Evolutionary conservation across 148 eudicot species (phyloP).

Genomic region (Fagopyrum tataricum): DNA sequence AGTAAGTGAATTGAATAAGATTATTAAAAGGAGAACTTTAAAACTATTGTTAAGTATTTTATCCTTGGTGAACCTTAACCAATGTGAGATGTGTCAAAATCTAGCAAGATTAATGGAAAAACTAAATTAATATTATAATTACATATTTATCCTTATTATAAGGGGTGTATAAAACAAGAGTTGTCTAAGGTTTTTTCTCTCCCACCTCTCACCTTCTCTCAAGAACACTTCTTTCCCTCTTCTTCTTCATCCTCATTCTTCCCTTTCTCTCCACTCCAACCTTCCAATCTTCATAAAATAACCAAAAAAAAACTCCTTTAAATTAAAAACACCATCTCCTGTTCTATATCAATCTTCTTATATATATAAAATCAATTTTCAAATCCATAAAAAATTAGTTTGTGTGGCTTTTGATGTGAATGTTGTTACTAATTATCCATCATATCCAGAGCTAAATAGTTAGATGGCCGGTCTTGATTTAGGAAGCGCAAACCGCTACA

Average conservation of each 20-base stretch:
- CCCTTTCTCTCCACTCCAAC: conserved; percentile 26
- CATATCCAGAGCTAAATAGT: background rate
- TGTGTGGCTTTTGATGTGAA: conserved; percentile 28
- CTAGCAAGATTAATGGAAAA: too few species aligned
- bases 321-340: background rate
- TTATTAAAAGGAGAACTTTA: too few species aligned
- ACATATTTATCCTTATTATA: conserved; percentile 14
- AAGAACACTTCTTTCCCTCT: conserved; percentile 2
- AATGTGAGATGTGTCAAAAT: too few species aligned
- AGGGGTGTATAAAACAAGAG: conserved; percentile 25
- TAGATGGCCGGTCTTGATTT: conserved; percentile 31
- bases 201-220: conserved; percentile 14
- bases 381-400: background rate
- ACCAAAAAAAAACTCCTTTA: background rate
- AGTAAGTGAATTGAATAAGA: too few species aligned
- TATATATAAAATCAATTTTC: background rate
- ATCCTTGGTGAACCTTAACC: too few species aligned
- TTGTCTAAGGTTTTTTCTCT: conserved; percentile 29
- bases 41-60: too few species aligned
- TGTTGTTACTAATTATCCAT: background rate
- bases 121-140: background rate
- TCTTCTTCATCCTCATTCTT: conserved; percentile 3
- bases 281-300: background rate
- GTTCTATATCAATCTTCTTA: background rate
- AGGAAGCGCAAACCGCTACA: conserved; percentile 48